Evolutionary conservation across 2,329 filamentous ascomycete genomes (phyloP), one percentile per base, ranked within the genome.

Genomic region (Purpureocillium lavendulum): DNA sequence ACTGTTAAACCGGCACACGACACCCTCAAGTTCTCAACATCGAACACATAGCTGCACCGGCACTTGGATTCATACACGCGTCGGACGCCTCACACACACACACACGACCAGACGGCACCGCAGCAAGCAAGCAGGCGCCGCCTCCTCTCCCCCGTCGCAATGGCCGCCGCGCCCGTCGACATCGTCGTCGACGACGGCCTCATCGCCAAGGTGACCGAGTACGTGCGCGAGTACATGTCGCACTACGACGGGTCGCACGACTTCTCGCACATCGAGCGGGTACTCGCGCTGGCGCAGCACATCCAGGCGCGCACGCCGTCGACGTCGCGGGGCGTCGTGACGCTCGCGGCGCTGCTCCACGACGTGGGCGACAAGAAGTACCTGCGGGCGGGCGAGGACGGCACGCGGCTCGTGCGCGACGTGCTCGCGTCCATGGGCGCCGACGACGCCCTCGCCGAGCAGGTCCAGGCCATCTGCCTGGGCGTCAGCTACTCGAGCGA

Each of bases 321-420:
- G 37, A 57, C 51, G 8, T 41, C 49, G 21, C 64, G 62, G 4
- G 64, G 68, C 10, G 60, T 80, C 18, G 69, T 92, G 47, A 76
- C 77, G 21, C 77, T 94, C 18, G 69, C 78, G 2, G 85, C 84
- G 2, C 71, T 89, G 4, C 73, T 90, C n/a, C 89, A 95, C 64
- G 89, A 95, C 52, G 81, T 94, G 14, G 87, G 85, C 44, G 89
- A 95, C 64, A 80, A 75, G 59, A 95, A 94, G 64, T 94, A 94
- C 59, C 60, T 80, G 13, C 54, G 66, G 40, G 66, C 73, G 1
- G 72, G 70, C 40, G 68, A 81, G 48, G 73, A 82, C 54, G 54
- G 66, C 4, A 66, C 73, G 3, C 77, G 72, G 12, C 62, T 78
- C 45, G 69, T 85, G 26, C 60, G 64, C 13, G 59, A 69, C 21